Evolutionary conservation across 345 rosid genomes (phyloP).

Genomic region (Syzygium oleosum): DNA sequence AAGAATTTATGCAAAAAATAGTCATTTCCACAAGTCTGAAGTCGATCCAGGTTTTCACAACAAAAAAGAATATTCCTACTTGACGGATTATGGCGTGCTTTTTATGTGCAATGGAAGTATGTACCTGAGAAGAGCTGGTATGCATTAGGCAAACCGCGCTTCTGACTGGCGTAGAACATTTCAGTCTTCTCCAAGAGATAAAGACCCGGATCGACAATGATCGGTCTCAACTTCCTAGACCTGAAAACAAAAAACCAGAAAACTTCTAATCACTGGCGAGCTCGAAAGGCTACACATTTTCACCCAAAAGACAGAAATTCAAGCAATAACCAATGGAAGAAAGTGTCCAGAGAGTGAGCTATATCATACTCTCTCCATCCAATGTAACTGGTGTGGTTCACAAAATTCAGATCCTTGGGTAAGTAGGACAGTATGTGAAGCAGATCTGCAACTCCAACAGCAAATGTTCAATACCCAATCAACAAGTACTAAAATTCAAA

Average conservation of each 20-base stretch:
- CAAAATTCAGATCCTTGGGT: constrained; percentile 74
- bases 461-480: constrained; percentile 1
- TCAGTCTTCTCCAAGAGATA: constrained; percentile 60
- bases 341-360: neutral
- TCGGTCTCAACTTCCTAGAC: constrained; percentile 72
- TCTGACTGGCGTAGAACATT: constrained; percentile 78
- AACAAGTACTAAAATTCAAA: neutral
- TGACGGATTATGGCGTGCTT: neutral
- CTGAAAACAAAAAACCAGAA: constrained; percentile 23
- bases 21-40: neutral
- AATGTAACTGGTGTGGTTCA: constrained; percentile 77
- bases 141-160: constrained; percentile 70
- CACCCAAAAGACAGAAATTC: neutral
- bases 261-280: neutral
- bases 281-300: neutral
- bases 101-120: neutral
- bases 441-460: constrained; percentile 53
- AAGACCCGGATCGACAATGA: constrained; percentile 94
- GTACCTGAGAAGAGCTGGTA: constrained; percentile 76
- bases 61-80: neutral
- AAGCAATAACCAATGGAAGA: neutral
- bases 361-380: constrained; percentile 94
- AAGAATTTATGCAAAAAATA: neutral
- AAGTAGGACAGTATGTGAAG: constrained; percentile 85
- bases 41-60: neutral